Evolutionary conservation across 108 stramenopile genomes (phyloP).

Genomic region (Schizochytrium sp.): DNA sequence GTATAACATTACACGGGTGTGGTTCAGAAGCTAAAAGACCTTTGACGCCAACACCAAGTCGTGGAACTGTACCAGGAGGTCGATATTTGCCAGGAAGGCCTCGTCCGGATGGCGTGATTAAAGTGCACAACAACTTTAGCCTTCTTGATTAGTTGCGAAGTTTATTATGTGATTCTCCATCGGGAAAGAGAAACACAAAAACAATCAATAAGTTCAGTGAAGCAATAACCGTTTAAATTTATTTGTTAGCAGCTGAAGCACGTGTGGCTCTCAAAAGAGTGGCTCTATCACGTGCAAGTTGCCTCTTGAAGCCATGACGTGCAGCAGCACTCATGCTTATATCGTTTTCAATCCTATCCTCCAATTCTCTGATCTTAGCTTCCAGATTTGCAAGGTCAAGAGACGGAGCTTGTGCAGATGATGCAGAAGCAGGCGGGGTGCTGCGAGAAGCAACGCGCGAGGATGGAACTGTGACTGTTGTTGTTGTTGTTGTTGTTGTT

Average conservation of each 20-base stretch:
- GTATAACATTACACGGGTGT: too few species aligned
- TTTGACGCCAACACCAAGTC: not conserved
- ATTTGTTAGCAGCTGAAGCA: not conserved
- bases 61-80: not conserved
- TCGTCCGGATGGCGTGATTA: not conserved
- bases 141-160: too few species aligned
- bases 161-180: too few species aligned
- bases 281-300: slow-evolving; percentile 28
- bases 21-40: too few species aligned
- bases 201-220: too few species aligned
- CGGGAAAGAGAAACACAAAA: too few species aligned
- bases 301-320: not conserved
- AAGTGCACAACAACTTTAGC: not conserved
- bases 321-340: slow-evolving; percentile 3
- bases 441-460: not conserved
- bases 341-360: slow-evolving; percentile 52
- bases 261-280: not conserved
- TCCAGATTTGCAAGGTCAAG: not conserved
- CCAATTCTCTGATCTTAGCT: not conserved
- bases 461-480: not conserved
- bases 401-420: not conserved
- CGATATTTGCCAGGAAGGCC: not conserved
- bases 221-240: not conserved
- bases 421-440: not conserved
- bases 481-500: not conserved